Evolutionary conservation across 495 filamentous ascomycete genomes (phyloP).

Genomic region (Xylaria sp.): DNA sequence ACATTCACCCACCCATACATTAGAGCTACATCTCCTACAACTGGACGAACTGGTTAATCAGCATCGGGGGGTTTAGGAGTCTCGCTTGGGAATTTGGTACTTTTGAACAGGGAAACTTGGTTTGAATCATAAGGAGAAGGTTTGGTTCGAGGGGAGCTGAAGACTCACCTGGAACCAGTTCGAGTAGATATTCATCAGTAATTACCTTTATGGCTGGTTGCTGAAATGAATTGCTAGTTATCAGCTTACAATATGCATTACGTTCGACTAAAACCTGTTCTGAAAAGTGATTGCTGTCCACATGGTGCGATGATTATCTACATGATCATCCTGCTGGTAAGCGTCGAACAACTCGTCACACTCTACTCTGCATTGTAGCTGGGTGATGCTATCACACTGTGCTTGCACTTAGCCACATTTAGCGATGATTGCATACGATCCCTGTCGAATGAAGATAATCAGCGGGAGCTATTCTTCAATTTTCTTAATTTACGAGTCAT

Average conservation of each 20-base stretch:
- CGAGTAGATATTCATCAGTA: neutral
- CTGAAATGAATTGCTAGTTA: neutral
- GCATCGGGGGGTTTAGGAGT: neutral
- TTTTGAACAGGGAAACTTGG: neutral
- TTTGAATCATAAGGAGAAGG: no score
- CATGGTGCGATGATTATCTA: neutral
- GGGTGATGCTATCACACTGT: neutral
- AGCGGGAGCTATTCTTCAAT: conserved; percentile 1
- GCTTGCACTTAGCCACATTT: neutral
- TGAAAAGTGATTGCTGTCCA: neutral
- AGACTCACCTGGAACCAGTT: neutral
- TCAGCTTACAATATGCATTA: neutral
- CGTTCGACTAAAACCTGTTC: neutral
- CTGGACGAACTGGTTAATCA: neutral
- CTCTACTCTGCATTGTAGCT: neutral
- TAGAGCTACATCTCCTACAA: neutral
- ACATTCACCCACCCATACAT: neutral
- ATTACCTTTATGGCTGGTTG: no score
- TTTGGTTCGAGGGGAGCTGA: neutral
- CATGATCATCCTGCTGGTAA: neutral
- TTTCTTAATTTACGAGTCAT: neutral
- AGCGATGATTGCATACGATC: conserved; percentile 16
- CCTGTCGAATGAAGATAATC: neutral
- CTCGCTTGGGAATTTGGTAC: neutral
- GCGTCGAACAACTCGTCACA: neutral